These are phyloP conservation scores for Globisporangium parvum DNA, from an alignment of 352 stramenopile species.

Conservation along the genomic window DNA sequence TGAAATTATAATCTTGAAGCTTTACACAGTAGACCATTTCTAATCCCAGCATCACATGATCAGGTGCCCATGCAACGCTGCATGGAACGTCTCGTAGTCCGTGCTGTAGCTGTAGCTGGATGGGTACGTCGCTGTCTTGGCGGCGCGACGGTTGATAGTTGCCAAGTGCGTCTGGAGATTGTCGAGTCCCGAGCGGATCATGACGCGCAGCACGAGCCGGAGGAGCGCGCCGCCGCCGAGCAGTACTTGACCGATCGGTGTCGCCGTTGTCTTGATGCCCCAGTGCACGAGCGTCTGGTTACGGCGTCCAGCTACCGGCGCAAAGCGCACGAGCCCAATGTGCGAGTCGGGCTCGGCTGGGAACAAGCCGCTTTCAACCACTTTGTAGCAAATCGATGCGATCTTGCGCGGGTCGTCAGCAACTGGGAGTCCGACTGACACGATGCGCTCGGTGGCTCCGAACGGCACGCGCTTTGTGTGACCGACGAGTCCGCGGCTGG, in stretches of 20 bases:
- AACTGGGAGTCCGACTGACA: slow-evolving; percentile 35
- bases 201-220: slow-evolving; percentile 29
- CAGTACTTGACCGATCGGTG: slow-evolving; percentile 34
- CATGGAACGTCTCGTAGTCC: no score
- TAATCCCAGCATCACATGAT: no score
- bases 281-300: slow-evolving; percentile 47
- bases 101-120: neutral
- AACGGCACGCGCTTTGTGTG: slow-evolving; percentile 32
- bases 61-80: no score
- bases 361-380: slow-evolving; percentile 36
- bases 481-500: slow-evolving; percentile 36
- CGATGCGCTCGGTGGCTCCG: slow-evolving; percentile 49
- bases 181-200: slow-evolving; percentile 23
- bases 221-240: slow-evolving; percentile 31
- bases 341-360: slow-evolving; percentile 34
- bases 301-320: slow-evolving; percentile 19
- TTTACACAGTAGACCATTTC: no score
- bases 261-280: slow-evolving; percentile 53
- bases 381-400: slow-evolving; percentile 39
- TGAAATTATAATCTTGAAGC: slow-evolving; percentile 14
- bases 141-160: slow-evolving; percentile 2
- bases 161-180: slow-evolving; percentile 20
- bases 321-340: slow-evolving; percentile 50
- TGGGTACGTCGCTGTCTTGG: neutral
- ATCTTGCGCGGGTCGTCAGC: slow-evolving; percentile 26